Conservation (phyloP, 2,329 filamentous ascomycete genomes). For the Verticillium tricorpus region DNA sequence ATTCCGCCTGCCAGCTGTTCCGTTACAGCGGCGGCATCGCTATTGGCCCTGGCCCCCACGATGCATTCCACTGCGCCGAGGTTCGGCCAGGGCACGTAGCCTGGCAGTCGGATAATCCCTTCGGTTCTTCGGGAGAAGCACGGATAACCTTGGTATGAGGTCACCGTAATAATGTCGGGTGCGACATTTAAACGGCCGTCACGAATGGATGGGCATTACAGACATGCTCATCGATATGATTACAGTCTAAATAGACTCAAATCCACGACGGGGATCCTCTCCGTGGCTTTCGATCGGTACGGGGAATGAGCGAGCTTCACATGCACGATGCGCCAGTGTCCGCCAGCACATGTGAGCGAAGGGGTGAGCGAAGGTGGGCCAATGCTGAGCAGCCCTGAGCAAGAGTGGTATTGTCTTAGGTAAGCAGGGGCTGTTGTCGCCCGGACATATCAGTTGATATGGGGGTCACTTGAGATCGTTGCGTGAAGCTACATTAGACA, state of each 20-base stretch:
- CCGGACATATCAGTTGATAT: too few relatives aligned
- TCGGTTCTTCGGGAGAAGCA: neutral
- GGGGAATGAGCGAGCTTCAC: neutral
- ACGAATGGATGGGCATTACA: neutral
- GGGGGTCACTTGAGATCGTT: too few relatives aligned
- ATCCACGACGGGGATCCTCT: neutral
- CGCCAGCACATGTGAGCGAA: too few relatives aligned
- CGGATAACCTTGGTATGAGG: slow-evolving; percentile 1
- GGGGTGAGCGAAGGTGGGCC: too few relatives aligned
- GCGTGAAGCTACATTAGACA: too few relatives aligned
- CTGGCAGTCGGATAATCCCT: neutral
- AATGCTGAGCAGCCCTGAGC: too few relatives aligned
- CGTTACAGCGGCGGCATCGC: slow-evolving; percentile 11
- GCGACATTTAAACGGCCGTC: neutral
- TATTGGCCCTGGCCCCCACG: slow-evolving; percentile 8
- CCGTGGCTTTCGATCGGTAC: neutral
- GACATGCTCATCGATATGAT: neutral
- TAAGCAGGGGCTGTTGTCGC: too few relatives aligned
- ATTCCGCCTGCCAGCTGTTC: slow-evolving; percentile 9
- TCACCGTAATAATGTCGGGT: neutral
- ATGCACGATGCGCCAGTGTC: too few relatives aligned
- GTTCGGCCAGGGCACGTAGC: slow-evolving; percentile 2
- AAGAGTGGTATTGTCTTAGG: too few relatives aligned
- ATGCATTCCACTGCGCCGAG: slow-evolving; percentile 10
- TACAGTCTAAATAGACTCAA: neutral